phyloP scores from a whole-genome alignment of 169 alveolate species.

The Plasmodium chabaudi region DNA sequence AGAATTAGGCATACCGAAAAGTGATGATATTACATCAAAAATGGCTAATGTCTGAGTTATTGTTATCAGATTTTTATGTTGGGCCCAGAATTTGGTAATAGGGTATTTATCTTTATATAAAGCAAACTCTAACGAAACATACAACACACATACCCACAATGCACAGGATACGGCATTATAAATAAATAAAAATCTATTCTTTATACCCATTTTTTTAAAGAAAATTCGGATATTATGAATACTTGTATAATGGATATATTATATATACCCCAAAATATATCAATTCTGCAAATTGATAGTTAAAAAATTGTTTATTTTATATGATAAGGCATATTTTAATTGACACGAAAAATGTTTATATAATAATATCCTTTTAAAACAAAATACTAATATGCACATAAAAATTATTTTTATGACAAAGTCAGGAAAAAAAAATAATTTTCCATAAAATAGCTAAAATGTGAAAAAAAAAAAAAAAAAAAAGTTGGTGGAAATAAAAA shows the following conservation, averaged over 20 bases:
- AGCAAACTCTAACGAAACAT: constrained; percentile 32
- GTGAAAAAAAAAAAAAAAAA: constrained; percentile 1
- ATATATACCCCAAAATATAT: not conserved
- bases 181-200: constrained; percentile 15
- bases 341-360: not conserved
- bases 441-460: not conserved
- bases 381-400: no score
- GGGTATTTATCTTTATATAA: constrained; percentile 49
- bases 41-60: constrained; percentile 49
- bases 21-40: constrained; percentile 39
- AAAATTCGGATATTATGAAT: not conserved
- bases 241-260: not conserved
- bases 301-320: not conserved
- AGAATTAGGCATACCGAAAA: constrained; percentile 7
- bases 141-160: constrained; percentile 29
- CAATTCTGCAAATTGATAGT: not conserved
- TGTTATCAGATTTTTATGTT: constrained; percentile 27
- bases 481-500: constrained; percentile 5
- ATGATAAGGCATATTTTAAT: constrained; percentile 1
- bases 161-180: constrained; percentile 35
- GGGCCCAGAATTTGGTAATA: constrained; percentile 24
- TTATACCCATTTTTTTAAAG: constrained; percentile 35
- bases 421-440: not conserved
- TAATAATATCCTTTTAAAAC: no score
- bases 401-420: not conserved